Evolutionary conservation across 805 yeast genomes (phyloP), one percentile per base, ranked within the genome.

Genomic region (Teunomyces cretensis): DNA sequence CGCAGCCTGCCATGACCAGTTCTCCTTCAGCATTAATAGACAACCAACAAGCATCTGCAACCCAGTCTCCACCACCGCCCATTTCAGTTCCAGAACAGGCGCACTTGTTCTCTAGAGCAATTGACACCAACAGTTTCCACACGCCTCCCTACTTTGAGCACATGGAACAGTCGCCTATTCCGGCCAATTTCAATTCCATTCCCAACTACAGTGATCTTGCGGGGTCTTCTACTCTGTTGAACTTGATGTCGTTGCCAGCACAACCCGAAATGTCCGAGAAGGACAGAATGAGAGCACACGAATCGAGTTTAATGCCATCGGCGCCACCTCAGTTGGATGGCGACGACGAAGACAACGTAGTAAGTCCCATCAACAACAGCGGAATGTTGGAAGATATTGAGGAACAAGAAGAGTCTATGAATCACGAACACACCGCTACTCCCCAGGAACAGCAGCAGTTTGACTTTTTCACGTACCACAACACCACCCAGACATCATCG

Each of bases 281-380:
- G 58, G 84, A 83, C 48, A 55, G 74, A 12, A 60, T 83, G 53
- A 65, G 73, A 46, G 62, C 72, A 3, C 73, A 73, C 39, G 91
- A 84, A 57, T 74, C 76, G 38, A 76, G 85, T 4, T 65, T 85
- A 33, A 55, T 84, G 16, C 91, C 92, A 0, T 82, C 88, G 2
- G 84, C 64, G 27, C 75, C 75, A 1, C 65, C 62, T 1, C 47
- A 57, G 14, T 56, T 55, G 19, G 59, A 57, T 27, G 49, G 58
- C 7, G 62, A 54, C 16, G 55, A 53, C 6, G 61, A 57, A 6
- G 32, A 27, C 14, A 4, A 9, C 11, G 61, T 57, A 1, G 33
- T 43, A 12, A 46, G 49, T 17, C 50, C 47, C 16, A 46, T 46
- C 24, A 41, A 40, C 26, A 32, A 44, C 32, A 15, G 11, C 5